These are phyloP conservation scores for Fusarium pseudocircinatum DNA, from an alignment of 2,329 filamentous ascomycete species.

Conservation along the genomic window DNA sequence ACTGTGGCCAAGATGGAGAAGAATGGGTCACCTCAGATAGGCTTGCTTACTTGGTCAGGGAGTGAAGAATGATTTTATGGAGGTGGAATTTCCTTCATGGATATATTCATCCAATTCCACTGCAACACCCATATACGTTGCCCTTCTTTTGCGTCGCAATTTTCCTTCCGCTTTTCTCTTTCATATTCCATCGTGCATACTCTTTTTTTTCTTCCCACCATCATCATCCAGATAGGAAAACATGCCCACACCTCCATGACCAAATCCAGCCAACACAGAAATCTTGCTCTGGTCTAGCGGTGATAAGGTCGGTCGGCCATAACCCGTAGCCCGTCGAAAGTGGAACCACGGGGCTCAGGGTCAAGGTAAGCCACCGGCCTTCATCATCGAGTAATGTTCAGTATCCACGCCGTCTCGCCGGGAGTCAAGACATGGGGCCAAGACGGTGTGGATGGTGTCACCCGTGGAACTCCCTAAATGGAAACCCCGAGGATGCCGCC, in stretches of 20 bases:
- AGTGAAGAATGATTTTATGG: constrained; percentile 27
- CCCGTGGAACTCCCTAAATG: constrained; percentile 34
- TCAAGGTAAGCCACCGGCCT: constrained; percentile 34
- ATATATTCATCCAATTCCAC: neutral
- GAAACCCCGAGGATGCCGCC: constrained; percentile 40
- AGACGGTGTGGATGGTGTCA: constrained; percentile 34
- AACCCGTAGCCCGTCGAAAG: constrained; percentile 16
- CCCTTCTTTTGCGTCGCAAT: neutral
- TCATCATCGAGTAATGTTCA: constrained; percentile 24
- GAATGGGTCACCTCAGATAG: constrained; percentile 40
- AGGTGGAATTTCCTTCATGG: constrained; percentile 6
- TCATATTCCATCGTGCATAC: neutral
- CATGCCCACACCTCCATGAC: constrained; percentile 5
- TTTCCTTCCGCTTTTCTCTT: neutral
- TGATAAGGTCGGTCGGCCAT: constrained; percentile 17
- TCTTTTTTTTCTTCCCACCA: neutral
- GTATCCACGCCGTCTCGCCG: constrained; percentile 26
- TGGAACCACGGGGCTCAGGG: constrained; percentile 37
- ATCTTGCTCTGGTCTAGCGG: neutral
- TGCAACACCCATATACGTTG: neutral
- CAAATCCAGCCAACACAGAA: neutral
- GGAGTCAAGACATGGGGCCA: constrained; percentile 13
- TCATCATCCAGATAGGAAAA: neutral
- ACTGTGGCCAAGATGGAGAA: constrained; percentile 30
- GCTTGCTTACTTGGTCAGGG: constrained; percentile 35